Percentiles rank a stretch among this genome's conserved stretches.
Conservation (phyloP, 176 grass and related monocot species). For the Chrysopogon serrulatus region DNA sequence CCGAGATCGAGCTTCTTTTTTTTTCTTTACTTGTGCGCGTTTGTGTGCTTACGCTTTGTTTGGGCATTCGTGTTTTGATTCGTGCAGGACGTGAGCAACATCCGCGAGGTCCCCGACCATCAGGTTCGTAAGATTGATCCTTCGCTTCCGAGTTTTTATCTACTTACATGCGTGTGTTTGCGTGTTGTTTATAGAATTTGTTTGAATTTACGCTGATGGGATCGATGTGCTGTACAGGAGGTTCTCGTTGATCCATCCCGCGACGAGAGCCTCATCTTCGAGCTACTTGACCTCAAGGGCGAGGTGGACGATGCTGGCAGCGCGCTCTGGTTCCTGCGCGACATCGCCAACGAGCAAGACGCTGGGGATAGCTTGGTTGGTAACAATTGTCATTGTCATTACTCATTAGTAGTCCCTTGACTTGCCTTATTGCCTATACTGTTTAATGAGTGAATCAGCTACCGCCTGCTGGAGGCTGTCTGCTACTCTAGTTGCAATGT, state of each 20-base stretch:
- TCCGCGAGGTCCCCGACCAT: conserved; percentile 78
- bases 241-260: conserved; percentile 67
- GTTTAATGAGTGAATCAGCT: neutral
- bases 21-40: neutral
- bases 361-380: conserved; percentile 59
- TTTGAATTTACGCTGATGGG: neutral
- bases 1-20: neutral
- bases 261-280: conserved; percentile 91
- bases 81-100: conserved; percentile 78
- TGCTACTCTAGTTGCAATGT: neutral
- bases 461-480: neutral
- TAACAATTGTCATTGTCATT: neutral
- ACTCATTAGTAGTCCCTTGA: neutral
- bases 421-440: neutral
- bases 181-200: neutral
- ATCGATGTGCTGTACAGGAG: conserved; percentile 39
- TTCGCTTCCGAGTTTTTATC: neutral
- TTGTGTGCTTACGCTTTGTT: neutral
- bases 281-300: conserved; percentile 84
- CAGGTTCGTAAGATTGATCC: conserved; percentile 48
- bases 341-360: conserved; percentile 86
- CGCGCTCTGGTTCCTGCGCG: conserved; percentile 78
- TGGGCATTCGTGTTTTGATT: neutral
- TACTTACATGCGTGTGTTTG: neutral
- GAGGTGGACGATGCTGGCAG: conserved; percentile 70